Evolutionary conservation across 371 early-diverging fungal species (phyloP).

Genomic region (Apophysomyces variabilis): DNA sequence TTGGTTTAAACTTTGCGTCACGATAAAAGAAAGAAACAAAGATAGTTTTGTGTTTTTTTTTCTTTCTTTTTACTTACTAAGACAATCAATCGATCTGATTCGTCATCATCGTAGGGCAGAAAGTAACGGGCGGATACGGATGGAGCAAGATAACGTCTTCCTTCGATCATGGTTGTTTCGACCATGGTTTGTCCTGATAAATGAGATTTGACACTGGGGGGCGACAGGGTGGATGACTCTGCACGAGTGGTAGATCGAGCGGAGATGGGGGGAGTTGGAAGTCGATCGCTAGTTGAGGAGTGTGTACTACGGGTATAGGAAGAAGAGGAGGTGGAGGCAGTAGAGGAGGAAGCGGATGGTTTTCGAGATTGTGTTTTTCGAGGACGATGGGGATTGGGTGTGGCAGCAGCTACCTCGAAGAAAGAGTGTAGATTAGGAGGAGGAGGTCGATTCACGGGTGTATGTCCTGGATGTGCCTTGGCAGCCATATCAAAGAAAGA

Average conservation of each 20-base stretch:
- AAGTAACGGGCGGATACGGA: conserved; percentile 16
- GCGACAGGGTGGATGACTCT: background rate
- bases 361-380: conserved; percentile 6
- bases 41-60: conserved; percentile 5
- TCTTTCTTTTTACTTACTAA: conserved; percentile 28
- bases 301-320: conserved; percentile 14
- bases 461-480: conserved; percentile 11
- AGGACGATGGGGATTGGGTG: conserved; percentile 9
- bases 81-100: conserved; percentile 45
- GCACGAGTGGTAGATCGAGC: background rate
- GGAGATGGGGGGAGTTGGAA: conserved; percentile 11
- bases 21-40: no score
- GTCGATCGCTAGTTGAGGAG: conserved; percentile 8
- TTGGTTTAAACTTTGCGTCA: background rate
- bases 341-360: conserved; percentile 2
- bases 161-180: conserved; percentile 16
- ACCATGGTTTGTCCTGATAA: background rate
- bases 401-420: conserved; percentile 4
- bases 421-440: conserved; percentile 9
- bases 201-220: conserved; percentile 15
- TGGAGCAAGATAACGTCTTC: conserved; percentile 19
- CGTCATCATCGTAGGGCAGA: conserved; percentile 45
- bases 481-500: conserved; percentile 29
- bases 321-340: background rate
- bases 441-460: conserved; percentile 11